phyloP scores from a whole-genome alignment of 2,329 filamentous ascomycete species.

The Scedosporium boydii region DNA sequence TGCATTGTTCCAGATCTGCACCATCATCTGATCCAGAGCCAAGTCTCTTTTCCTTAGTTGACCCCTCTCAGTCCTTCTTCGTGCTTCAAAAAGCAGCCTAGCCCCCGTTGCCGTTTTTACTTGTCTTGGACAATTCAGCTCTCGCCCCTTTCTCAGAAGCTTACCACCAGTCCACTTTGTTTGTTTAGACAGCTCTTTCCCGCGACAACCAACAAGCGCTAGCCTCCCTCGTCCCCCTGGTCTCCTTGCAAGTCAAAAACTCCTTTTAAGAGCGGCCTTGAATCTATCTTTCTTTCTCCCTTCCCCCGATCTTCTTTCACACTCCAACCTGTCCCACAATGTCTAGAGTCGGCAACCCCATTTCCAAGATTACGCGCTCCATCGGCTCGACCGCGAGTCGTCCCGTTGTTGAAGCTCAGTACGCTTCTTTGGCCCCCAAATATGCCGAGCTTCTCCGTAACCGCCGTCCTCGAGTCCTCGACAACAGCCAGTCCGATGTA shows the following conservation, averaged over 20 bases:
- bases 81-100: background rate
- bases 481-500: conserved; percentile 31
- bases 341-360: conserved; percentile 40
- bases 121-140: background rate
- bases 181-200: background rate
- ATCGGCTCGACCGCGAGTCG: conserved; percentile 30
- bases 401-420: conserved; percentile 23
- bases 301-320: background rate
- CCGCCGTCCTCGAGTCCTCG: conserved; percentile 14
- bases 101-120: background rate
- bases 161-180: background rate
- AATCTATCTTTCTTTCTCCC: background rate
- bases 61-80: background rate
- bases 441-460: conserved; percentile 34
- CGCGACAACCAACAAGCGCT: no score
- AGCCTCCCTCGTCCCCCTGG: no score
- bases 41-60: no score
- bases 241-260: no score
- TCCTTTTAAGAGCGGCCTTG: no score
- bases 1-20: no score
- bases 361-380: conserved; percentile 37
- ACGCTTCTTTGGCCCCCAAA: conserved; percentile 33
- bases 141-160: background rate
- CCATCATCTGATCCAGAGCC: no score
- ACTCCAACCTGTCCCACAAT: conserved; percentile 13